Conservation (phyloP, 371 early-diverging fungal species). For the Coemansia sp. region DNA sequence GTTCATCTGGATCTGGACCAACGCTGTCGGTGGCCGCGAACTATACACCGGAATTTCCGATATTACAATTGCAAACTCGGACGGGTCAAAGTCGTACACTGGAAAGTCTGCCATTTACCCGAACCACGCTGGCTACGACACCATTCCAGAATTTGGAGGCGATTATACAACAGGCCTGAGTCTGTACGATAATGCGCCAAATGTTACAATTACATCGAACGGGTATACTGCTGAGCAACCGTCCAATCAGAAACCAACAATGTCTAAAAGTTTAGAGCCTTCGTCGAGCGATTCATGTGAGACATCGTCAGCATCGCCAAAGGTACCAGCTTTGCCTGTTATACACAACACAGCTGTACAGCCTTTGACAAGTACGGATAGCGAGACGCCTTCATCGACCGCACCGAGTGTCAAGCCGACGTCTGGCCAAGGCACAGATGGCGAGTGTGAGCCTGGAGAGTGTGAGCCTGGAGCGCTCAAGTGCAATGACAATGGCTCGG, state of each 20-base stretch:
- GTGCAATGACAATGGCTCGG: conserved; percentile 7
- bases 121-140: conserved; percentile 50
- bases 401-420: neutral
- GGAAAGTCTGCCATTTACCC: conserved; percentile 58
- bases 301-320: neutral
- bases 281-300: neutral
- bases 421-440: neutral
- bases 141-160: conserved; percentile 25
- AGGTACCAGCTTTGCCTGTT: neutral
- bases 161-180: conserved; percentile 21
- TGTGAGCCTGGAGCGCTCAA: conserved; percentile 6
- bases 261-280: neutral
- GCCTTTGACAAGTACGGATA: neutral
- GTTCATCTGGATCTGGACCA: conserved; percentile 72
- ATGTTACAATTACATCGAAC: conserved; percentile 14
- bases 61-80: too few relatives aligned
- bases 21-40: conserved; percentile 63
- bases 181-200: conserved; percentile 9
- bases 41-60: too few relatives aligned
- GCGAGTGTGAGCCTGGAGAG: neutral
- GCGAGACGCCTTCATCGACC: neutral
- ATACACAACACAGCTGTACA: neutral
- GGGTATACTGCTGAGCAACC: neutral
- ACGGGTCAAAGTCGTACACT: conserved; percentile 26
- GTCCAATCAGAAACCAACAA: too few relatives aligned